Evolutionary conservation across 371 early-diverging fungal species (phyloP), one percentile per base, ranked within the genome.

Genomic region (Choanephora cucurbitarum): DNA sequence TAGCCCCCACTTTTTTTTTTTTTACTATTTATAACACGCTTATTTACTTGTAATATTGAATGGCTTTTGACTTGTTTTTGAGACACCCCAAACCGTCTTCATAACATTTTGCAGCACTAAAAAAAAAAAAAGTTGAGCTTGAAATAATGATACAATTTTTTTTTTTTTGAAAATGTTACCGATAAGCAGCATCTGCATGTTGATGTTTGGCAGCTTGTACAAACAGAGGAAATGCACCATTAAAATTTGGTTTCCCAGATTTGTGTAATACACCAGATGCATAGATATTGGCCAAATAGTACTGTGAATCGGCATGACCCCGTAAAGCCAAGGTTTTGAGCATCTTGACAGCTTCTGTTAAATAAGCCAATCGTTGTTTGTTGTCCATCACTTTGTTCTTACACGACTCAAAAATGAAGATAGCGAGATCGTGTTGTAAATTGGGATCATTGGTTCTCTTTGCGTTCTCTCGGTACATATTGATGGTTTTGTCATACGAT

Each of bases 401-500:
- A 41, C 82, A 83, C 15, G 83, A 77, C 23, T 83, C 80, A 9
- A 84, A 80, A 66, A 89, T 73, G 45, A 80, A 87, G 17, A 80
- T 82, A 5, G 91, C 91, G 64, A 93, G 86, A 54, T 89, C 90
- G 34, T 90, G 82, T 64, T 88, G 91, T 21, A 89, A 77, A 22
- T 79, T 81, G 0, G 90, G 90, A 56, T 88, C 89, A 28, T 88
- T 88, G 4, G 88, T 83, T 42, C 83, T 78, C 47, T 58, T 66
- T 13, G 82, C 79, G 52, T 83, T 69, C 56, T 88, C 85, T 24
- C 89, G 73, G 60, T 88, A 88, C 68, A 82, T 60, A 56, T 85
- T 85, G 23, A 91, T 62, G 3, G 86, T 82, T 52, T 90, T 87
- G 11, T 82, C 74, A 52, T 87, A 82, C 2, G 88, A 80, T 34